These are phyloP conservation scores for Diutina mesorugosa DNA, from an alignment of 1,139 yeast species.

Conservation along the genomic window DNA sequence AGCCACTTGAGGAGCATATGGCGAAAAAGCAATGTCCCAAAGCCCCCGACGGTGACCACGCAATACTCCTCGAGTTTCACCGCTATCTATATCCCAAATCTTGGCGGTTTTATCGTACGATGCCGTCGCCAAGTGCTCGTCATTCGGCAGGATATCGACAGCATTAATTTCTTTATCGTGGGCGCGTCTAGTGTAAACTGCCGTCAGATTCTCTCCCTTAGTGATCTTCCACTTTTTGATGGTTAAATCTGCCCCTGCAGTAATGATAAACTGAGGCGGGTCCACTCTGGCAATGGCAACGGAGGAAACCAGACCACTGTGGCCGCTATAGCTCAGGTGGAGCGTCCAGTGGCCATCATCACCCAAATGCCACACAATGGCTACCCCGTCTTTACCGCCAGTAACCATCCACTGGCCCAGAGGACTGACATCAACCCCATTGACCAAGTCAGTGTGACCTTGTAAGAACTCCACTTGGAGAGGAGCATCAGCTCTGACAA, in stretches of 20 bases:
- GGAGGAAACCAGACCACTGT: constrained; percentile 78
- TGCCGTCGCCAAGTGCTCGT: constrained; percentile 80
- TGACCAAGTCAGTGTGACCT: constrained; percentile 80
- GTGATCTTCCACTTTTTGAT: constrained; percentile 83
- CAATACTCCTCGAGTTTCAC: constrained; percentile 75
- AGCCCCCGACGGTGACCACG: constrained; percentile 89
- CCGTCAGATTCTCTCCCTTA: constrained; percentile 28
- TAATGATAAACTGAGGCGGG: constrained; percentile 36
- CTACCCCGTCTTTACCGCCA: constrained; percentile 84
- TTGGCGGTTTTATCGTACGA: constrained; percentile 92
- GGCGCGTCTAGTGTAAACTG: constrained; percentile 85
- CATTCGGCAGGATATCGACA: constrained; percentile 79
- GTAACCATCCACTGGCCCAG: constrained; percentile 88
- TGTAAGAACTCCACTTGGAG: constrained; percentile 53
- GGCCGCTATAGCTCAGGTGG: constrained; percentile 66
- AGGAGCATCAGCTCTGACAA: constrained; percentile 46
- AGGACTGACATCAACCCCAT: constrained; percentile 60
- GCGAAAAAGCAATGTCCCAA: constrained; percentile 82
- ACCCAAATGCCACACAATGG: constrained; percentile 66
- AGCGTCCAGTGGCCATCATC: constrained; percentile 29
- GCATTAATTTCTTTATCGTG: constrained; percentile 94
- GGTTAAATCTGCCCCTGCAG: constrained; percentile 85
- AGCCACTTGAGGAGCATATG: constrained; percentile 58
- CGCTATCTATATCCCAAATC: constrained; percentile 71
- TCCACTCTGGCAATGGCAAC: constrained; percentile 25